Conservation (phyloP, 352 stramenopile genomes). For the Phytophthora crassamura region DNA sequence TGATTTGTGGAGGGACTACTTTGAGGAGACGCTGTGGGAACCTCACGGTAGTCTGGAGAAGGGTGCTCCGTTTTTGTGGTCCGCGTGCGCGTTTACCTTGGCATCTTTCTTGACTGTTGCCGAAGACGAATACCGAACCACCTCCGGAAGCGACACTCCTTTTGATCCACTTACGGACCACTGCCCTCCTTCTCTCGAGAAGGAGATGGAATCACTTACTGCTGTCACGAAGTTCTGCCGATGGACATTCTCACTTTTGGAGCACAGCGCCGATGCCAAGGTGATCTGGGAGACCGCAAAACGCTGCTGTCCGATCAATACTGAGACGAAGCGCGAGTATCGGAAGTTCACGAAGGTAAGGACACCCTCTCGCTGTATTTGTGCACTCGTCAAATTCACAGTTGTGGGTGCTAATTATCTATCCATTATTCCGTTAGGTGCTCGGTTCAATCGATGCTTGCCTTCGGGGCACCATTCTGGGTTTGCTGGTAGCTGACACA, state of each 20-base stretch:
- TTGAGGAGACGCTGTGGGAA: constrained; percentile 89
- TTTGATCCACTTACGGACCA: constrained; percentile 68
- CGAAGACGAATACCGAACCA: constrained; percentile 59
- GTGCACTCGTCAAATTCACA: background rate
- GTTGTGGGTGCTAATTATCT: background rate
- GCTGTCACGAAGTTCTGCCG: constrained; percentile 87
- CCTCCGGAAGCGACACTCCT: constrained; percentile 11
- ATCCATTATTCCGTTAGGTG: constrained; percentile 42
- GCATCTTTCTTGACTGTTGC: constrained; percentile 77
- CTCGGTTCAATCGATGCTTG: constrained; percentile 87
- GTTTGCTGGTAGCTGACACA: constrained; percentile 84
- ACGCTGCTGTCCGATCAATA: constrained; percentile 85
- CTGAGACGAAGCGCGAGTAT: constrained; percentile 87
- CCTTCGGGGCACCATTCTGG: constrained; percentile 81
- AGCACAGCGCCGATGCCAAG: constrained; percentile 86
- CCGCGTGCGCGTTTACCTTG: constrained; percentile 81
- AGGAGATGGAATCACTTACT: constrained; percentile 79
- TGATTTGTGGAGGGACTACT: constrained; percentile 88
- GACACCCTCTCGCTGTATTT: background rate
- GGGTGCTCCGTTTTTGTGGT: constrained; percentile 86
- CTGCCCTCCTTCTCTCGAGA: constrained; percentile 77
- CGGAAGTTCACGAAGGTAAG: constrained; percentile 88
- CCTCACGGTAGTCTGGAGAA: constrained; percentile 88
- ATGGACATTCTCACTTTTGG: constrained; percentile 88
- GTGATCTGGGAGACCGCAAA: constrained; percentile 90